Evolutionary conservation across 1,284 basidiomycete species (phyloP).

Genomic region (Marasmius fiardii): DNA sequence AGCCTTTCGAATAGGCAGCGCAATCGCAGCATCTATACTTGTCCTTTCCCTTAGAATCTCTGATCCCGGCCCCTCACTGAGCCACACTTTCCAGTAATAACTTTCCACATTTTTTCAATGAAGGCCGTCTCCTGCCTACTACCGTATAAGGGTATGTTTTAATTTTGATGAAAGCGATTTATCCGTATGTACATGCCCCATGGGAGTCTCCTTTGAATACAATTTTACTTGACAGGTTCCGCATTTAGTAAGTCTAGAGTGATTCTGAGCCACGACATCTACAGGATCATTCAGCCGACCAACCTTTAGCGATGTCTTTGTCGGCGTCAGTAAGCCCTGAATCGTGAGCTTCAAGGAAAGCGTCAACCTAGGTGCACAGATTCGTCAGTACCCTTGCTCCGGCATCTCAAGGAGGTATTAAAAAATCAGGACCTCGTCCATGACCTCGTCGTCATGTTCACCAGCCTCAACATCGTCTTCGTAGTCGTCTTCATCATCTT

Average conservation of each 20-base stretch:
- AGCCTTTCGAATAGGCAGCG: too few species aligned
- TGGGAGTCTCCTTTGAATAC: neutral
- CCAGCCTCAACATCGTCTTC: conserved; percentile 53
- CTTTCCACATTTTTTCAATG: too few species aligned
- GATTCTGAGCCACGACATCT: neutral
- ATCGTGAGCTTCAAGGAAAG: conserved; percentile 89
- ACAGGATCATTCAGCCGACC: conserved; percentile 13
- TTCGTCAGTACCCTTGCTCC: conserved; percentile 8
- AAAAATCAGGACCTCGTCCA: conserved; percentile 71
- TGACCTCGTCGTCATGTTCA: conserved; percentile 67
- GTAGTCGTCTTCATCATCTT: conserved; percentile 76
- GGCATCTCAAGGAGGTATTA: neutral
- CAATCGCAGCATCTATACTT: too few species aligned
- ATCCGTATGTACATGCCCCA: neutral
- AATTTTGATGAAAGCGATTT: too few species aligned
- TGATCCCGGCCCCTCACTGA: too few species aligned
- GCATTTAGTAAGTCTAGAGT: conserved; percentile 59
- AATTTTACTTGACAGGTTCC: conserved; percentile 49
- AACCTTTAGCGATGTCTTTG: conserved; percentile 79
- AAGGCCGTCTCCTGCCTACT: too few species aligned
- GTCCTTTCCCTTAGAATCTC: too few species aligned
- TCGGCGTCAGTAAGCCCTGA: conserved; percentile 83
- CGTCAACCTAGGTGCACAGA: conserved; percentile 65
- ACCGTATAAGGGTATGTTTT: too few species aligned
- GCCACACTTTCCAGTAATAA: too few species aligned